Evolutionary conservation across 208 protist species (phyloP).

Genomic region (Crithidia sp.): DNA sequence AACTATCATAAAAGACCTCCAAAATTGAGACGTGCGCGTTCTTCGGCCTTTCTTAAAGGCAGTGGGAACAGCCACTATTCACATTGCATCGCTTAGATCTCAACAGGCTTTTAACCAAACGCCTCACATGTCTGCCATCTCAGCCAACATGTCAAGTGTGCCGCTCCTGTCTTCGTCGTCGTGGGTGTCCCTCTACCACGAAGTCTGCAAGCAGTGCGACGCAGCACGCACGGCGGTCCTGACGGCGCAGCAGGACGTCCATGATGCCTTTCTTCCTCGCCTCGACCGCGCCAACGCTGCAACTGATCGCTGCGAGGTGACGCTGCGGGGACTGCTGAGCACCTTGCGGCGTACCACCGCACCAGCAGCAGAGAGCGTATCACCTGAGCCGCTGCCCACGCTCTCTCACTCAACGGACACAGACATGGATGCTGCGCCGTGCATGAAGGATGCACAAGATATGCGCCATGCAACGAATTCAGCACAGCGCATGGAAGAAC

Average conservation of each 20-base stretch:
- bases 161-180: neutral
- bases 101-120: too few species aligned
- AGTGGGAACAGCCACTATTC: too few species aligned
- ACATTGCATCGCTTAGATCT: too few species aligned
- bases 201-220: neutral
- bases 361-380: too few species aligned
- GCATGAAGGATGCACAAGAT: too few species aligned
- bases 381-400: too few species aligned
- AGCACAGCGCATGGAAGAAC: neutral
- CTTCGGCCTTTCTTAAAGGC: too few species aligned
- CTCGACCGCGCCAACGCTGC: neutral
- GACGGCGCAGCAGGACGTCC: slow-evolving; percentile 2
- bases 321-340: neutral
- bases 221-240: neutral
- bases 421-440: neutral
- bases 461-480: neutral
- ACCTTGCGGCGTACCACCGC: neutral
- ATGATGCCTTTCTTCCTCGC: neutral
- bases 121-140: neutral
- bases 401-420: too few species aligned
- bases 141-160: neutral
- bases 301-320: slow-evolving; percentile 1
- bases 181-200: neutral
- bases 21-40: too few species aligned
- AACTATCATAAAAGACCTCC: too few species aligned